phyloP scores from a whole-genome alignment of 352 stramenopile species.

The Pythium aphanidermatum region DNA sequence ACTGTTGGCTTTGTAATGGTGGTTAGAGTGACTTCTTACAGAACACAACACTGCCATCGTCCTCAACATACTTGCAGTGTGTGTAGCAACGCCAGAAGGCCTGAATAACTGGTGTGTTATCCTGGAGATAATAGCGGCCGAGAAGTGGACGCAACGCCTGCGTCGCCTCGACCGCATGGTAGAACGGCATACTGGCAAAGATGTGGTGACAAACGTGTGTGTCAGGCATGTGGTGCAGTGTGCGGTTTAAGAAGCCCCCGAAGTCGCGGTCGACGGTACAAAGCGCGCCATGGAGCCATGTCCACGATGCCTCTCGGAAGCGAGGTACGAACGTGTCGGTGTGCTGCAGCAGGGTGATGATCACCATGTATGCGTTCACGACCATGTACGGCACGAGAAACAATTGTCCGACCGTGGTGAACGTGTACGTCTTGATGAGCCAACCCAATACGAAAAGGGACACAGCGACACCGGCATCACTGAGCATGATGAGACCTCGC shows the following conservation, averaged over 20 bases:
- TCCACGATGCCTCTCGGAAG: slow-evolving; percentile 93
- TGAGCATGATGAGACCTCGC: slow-evolving; percentile 90
- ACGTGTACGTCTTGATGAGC: slow-evolving; percentile 59
- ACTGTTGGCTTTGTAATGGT: no score
- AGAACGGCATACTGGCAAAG: slow-evolving; percentile 99
- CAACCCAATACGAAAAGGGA: slow-evolving; percentile 50
- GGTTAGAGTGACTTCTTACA: no score
- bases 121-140: slow-evolving; percentile 95
- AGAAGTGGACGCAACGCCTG: slow-evolving; percentile 90
- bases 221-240: slow-evolving; percentile 97
- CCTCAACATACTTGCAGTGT: slow-evolving; percentile 94
- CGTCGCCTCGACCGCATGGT: slow-evolving; percentile 95
- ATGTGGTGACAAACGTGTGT: slow-evolving; percentile 98
- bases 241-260: slow-evolving; percentile 92
- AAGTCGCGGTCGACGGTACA: slow-evolving; percentile 98
- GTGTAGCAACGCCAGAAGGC: slow-evolving; percentile 92
- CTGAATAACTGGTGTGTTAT: slow-evolving; percentile 82
- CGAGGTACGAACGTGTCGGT: slow-evolving; percentile 97
- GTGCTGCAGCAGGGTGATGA: slow-evolving; percentile 98
- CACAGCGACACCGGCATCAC: slow-evolving; percentile 84
- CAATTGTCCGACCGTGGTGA: slow-evolving; percentile 86
- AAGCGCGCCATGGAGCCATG: slow-evolving; percentile 94
- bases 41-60: slow-evolving; percentile 87
- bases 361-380: slow-evolving; percentile 94
- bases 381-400: slow-evolving; percentile 96